phyloP scores from a whole-genome alignment of 768 basidiomycete species.

The Rossbeevera mucosa region DNA sequence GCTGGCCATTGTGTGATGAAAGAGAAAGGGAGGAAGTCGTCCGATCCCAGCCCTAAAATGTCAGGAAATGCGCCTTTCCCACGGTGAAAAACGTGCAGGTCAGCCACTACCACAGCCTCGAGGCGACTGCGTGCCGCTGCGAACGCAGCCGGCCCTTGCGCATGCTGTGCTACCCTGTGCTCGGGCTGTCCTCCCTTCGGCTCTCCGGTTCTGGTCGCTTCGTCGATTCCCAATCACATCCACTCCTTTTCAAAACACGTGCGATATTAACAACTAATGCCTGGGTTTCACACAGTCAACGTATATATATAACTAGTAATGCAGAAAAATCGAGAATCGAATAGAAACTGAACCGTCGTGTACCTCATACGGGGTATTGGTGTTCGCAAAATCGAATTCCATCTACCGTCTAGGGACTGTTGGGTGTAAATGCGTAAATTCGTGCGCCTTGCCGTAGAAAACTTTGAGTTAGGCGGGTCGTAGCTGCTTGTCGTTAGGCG shows the following conservation, averaged over 20 bases:
- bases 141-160: background rate
- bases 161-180: conserved; percentile 12
- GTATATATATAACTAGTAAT: conserved; percentile 21
- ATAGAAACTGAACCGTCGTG: conserved; percentile 10
- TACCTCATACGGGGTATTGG: conserved; percentile 4
- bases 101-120: conserved; percentile 16
- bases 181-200: background rate
- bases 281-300: conserved; percentile 13
- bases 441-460: conserved; percentile 56
- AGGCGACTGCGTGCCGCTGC: conserved; percentile 14
- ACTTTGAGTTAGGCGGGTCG: conserved; percentile 52
- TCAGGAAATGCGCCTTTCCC: conserved; percentile 17
- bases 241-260: conserved; percentile 11
- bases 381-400: background rate
- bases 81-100: conserved; percentile 9
- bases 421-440: conserved; percentile 49
- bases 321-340: conserved; percentile 29
- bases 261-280: conserved; percentile 16
- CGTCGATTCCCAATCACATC: conserved; percentile 19
- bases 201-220: background rate
- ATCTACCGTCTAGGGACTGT: conserved; percentile 31
- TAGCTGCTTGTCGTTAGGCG: conserved; percentile 29
- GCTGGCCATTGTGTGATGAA: conserved; percentile 54
- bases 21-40: conserved; percentile 14
- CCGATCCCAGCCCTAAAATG: conserved; percentile 23